Evolutionary conservation across 2,329 filamentous ascomycete genomes (phyloP).

Genomic region (Diaporthe vaccinii): DNA sequence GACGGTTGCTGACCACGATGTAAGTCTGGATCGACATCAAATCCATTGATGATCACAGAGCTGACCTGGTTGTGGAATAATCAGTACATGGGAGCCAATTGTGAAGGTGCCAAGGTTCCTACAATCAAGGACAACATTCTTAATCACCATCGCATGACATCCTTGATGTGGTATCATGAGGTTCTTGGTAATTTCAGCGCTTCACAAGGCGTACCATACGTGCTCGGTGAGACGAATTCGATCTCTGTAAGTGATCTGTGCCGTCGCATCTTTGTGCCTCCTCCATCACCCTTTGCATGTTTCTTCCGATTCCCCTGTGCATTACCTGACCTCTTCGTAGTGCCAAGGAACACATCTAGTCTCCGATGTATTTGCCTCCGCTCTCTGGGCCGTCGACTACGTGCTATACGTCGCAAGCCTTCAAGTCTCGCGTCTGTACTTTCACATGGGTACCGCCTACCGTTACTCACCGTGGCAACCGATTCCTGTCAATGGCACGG

Average conservation of each 20-base stretch:
- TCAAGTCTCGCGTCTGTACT: slow-evolving; percentile 20
- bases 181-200: slow-evolving; percentile 40
- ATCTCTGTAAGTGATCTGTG: slow-evolving; percentile 18
- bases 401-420: slow-evolving; percentile 32
- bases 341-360: slow-evolving; percentile 10
- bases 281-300: neutral
- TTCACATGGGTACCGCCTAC: slow-evolving; percentile 43
- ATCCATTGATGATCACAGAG: too few species aligned
- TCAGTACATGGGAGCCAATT: slow-evolving; percentile 26
- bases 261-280: neutral
- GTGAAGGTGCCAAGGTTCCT: slow-evolving; percentile 29
- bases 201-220: slow-evolving; percentile 37
- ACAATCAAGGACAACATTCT: slow-evolving; percentile 38
- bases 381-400: slow-evolving; percentile 34
- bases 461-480: slow-evolving; percentile 46
- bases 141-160: slow-evolving; percentile 41
- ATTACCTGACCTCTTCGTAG: neutral
- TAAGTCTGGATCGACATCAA: neutral
- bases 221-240: slow-evolving; percentile 33
- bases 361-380: slow-evolving; percentile 28
- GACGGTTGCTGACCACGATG: slow-evolving; percentile 20
- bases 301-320: neutral
- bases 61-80: neutral
- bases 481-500: slow-evolving; percentile 37
- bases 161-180: slow-evolving; percentile 42